Base-by-base conservation (phyloP, 2,329 filamentous ascomycete species). In the Fusarium sp. region DNA sequence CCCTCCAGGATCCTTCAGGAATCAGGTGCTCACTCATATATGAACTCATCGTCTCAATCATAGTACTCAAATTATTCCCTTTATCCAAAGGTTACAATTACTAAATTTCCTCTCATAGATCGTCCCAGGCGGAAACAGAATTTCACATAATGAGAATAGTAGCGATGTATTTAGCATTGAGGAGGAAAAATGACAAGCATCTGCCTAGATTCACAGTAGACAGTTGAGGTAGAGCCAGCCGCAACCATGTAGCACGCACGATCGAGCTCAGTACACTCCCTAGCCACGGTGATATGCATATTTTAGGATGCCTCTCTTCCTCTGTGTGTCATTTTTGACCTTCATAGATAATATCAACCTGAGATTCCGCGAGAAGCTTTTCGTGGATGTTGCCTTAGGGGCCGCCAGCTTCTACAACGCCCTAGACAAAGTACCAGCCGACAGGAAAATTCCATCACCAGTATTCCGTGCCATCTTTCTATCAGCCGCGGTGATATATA, bases 401-500 rank as follows among this genome's bases (percentile, higher is more conserved):
- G 82, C 86, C 23, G 82, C 82, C 59, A 83, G 80, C 5, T 82
- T 90, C 16, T 90, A 87, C 87, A 77, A 85, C 52, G 84, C 87
- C 20, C 81, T 87, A 87, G 87, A 56, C 82, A 82, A 27, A 84
- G 84, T 3, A 74, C 82, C 4, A 90, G 89, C 4, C 90, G 92
- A 79, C 90, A 92, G 81, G 86, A 89, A 3, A 89, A 90, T 79
- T 90, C 91, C 67, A 82, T 92, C 43, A 80, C 84, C 66, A 93
- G 92, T 73, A 85, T 92, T 20, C 82, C 89, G 4, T 88, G 83
- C 4, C 89, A 92, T 75, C 81, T 93, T 72, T 83, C 82, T 52
- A 87, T 82, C 60, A 90, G 90, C 3, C 84, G 87, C 74, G 83
- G 85, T 68, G 87, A 87, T 73, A 88, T 90, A 41, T 86, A 91